A percentile compares a stretch with the other conserved stretches of the same genome.
Evolutionary conservation across 2,329 filamentous ascomycete genomes (phyloP).

Genomic region (Colletotrichum sp.): DNA sequence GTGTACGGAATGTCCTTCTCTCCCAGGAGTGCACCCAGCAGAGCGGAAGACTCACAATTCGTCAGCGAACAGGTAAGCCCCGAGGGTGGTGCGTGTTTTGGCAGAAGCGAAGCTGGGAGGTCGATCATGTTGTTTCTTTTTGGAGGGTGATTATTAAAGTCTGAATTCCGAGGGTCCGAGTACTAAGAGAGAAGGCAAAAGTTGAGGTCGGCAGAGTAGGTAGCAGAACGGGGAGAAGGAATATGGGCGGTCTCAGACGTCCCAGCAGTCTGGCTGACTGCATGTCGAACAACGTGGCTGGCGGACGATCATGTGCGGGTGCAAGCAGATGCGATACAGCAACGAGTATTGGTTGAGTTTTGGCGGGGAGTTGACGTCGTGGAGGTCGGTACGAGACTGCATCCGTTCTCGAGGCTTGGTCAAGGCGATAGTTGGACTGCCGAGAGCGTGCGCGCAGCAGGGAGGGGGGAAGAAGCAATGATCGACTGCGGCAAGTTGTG

Average conservation of each 20-base stretch:
- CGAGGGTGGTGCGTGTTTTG: not conserved
- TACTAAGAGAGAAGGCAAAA: not conserved
- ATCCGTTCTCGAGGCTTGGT: not conserved
- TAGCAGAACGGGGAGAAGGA: not conserved
- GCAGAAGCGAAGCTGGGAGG: not conserved
- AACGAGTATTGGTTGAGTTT: not conserved
- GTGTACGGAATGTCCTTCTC: not conserved
- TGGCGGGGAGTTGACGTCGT: not conserved
- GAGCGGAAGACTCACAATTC: not conserved
- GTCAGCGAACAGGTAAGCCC: not conserved
- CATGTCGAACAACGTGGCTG: constrained; percentile 5
- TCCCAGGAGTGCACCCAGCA: not conserved
- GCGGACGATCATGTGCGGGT: not conserved
- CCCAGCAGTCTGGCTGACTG: not conserved
- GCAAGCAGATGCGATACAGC: not conserved
- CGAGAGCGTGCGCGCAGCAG: not conserved
- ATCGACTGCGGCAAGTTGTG: not conserved
- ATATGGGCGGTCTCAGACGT: not conserved
- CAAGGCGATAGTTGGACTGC: not conserved
- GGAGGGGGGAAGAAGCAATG: constrained; percentile 1
- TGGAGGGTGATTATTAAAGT: not conserved
- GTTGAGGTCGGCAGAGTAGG: not conserved
- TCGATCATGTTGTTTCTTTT: not conserved
- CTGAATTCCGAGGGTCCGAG: not conserved
- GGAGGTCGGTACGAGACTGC: not conserved